Evolutionary conservation across 1,284 basidiomycete species (phyloP).

Genomic region (Gymnopus androsaceus): DNA sequence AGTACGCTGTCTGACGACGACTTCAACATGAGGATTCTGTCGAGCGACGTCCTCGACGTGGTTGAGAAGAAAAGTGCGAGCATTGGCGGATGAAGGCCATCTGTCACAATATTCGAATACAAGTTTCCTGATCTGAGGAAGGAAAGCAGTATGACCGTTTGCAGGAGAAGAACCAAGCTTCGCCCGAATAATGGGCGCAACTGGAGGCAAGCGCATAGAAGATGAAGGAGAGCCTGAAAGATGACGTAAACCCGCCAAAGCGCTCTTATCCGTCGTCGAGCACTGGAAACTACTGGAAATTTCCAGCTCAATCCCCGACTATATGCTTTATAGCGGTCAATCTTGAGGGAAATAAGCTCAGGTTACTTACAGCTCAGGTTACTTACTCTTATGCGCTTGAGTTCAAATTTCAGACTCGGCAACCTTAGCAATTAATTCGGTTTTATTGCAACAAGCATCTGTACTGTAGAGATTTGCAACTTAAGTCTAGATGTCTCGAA

Average conservation of each 20-base stretch:
- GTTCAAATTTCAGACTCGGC: too few species aligned
- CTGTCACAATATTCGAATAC: conserved; percentile 85
- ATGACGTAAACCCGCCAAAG: background rate
- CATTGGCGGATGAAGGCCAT: conserved; percentile 72
- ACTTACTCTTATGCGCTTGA: too few species aligned
- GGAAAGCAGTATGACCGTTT: conserved; percentile 70
- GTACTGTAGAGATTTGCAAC: too few species aligned
- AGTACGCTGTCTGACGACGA: conserved; percentile 75
- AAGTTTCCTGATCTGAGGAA: conserved; percentile 77
- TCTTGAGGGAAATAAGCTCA: too few species aligned
- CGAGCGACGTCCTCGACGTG: conserved; percentile 64
- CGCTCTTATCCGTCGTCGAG: background rate
- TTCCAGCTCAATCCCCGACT: too few species aligned
- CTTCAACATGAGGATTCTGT: conserved; percentile 76
- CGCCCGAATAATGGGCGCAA: conserved; percentile 54
- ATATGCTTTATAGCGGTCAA: too few species aligned
- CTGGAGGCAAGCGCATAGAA: conserved; percentile 39
- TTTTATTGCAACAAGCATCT: too few species aligned
- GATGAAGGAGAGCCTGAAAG: background rate
- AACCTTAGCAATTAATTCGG: too few species aligned
- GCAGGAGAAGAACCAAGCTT: conserved; percentile 60
- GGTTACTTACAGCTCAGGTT: too few species aligned
- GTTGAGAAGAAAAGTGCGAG: conserved; percentile 68
- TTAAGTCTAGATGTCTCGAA: too few species aligned
- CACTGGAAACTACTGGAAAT: too few species aligned